Conservation (phyloP, 1,139 yeast species). For the Arxiozyma bovina region DNA sequence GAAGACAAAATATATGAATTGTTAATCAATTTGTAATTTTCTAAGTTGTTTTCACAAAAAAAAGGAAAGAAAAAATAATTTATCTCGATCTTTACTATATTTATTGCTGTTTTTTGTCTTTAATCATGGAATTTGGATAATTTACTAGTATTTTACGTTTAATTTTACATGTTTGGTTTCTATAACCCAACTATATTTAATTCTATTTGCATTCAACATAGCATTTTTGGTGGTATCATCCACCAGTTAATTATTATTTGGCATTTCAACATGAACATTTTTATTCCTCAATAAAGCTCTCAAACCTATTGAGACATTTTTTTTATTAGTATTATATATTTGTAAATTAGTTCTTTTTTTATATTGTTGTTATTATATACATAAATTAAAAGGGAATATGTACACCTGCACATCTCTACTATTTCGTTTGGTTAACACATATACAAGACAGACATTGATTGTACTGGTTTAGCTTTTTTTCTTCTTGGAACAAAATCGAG, state of each 20-base stretch:
- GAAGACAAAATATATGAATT: constrained; percentile 35
- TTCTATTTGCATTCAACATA: constrained; percentile 10
- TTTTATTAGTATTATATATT: no score
- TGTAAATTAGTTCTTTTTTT: neutral
- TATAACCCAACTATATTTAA: neutral
- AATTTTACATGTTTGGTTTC: neutral
- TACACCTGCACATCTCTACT: neutral
- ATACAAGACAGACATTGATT: neutral
- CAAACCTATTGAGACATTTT: neutral
- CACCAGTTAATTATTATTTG: constrained; percentile 5
- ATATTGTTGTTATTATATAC: neutral
- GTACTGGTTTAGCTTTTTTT: neutral
- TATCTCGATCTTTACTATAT: neutral
- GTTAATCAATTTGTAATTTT: constrained; percentile 11
- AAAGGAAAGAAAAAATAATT: no score
- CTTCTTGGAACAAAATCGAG: neutral
- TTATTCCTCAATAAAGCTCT: neutral
- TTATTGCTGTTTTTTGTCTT: neutral
- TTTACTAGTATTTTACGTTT: neutral
- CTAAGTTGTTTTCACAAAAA: neutral
- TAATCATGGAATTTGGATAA: no score
- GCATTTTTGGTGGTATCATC: constrained; percentile 4
- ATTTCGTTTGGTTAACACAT: neutral
- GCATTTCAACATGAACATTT: constrained; percentile 15
- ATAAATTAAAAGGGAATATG: neutral